Percentiles rank a stretch among this genome's conserved stretches.
These are phyloP conservation scores for Corylus avellana DNA, from an alignment of 306 rosid species.

Conservation along the genomic window DNA sequence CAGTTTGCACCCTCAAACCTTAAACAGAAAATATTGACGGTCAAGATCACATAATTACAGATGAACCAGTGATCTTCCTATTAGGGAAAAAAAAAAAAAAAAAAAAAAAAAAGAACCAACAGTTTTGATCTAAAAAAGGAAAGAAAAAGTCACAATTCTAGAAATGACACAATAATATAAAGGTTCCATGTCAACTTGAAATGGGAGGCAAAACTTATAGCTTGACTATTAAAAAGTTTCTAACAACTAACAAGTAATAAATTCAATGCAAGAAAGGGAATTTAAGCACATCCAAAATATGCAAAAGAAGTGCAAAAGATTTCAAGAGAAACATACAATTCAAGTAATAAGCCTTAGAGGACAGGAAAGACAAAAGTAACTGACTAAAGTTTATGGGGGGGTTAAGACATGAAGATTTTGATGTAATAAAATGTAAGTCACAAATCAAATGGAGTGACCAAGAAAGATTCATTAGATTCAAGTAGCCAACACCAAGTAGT, in stretches of 20 bases:
- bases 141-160: not conserved
- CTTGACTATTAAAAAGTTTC: not conserved
- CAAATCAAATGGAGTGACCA: not conserved
- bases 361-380: not conserved
- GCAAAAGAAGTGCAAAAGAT: not conserved
- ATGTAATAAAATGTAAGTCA: not conserved
- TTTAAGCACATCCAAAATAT: not conserved
- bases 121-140: not conserved
- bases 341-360: not conserved
- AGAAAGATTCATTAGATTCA: not conserved
- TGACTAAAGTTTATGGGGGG: not conserved
- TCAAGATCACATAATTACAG: not conserved
- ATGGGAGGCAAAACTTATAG: not conserved
- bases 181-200: not conserved
- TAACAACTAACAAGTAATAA: not conserved
- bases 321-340: not conserved
- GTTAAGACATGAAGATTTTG: not conserved
- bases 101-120: not conserved
- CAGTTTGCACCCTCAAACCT: not conserved
- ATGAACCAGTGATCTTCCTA: not conserved
- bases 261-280: not conserved
- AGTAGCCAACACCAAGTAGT: not conserved
- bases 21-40: not conserved
- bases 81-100: not conserved
- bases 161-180: not conserved